Conservation (phyloP, 768 basidiomycete genomes). For the Mycena kentingensis region DNA sequence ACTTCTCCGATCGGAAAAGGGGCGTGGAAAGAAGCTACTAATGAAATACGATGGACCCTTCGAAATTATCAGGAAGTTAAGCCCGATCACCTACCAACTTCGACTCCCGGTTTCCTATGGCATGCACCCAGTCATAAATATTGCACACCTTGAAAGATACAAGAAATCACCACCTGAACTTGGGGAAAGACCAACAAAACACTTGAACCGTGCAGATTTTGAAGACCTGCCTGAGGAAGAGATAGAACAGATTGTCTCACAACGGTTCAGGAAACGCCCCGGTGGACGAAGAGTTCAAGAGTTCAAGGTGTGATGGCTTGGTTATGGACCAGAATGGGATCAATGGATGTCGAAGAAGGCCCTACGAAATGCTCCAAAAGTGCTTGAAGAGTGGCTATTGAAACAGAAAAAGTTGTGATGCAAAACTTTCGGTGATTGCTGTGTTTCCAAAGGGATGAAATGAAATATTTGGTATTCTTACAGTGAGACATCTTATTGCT, state of each 20-base stretch:
- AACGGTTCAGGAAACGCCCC: conserved; percentile 1
- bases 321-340: neutral
- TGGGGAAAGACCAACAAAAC: conserved; percentile 4
- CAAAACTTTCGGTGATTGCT: no score
- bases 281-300: conserved; percentile 1
- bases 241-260: neutral
- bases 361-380: conserved; percentile 1
- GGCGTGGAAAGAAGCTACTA: conserved; percentile 16
- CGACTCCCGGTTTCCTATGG: conserved; percentile 23
- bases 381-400: neutral
- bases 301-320: conserved; percentile 6
- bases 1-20: conserved; percentile 15
- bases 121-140: conserved; percentile 13
- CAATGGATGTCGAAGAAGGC: conserved; percentile 1
- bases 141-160: conserved; percentile 28
- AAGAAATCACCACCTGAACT: conserved; percentile 18
- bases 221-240: conserved; percentile 1
- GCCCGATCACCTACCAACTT: conserved; percentile 24
- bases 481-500: no score
- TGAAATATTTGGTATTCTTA: no score
- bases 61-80: neutral
- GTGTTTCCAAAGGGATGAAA: no score
- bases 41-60: neutral
- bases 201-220: conserved; percentile 14
- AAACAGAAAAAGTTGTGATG: neutral